phyloP scores from a whole-genome alignment of 2,329 filamentous ascomycete species.

The Elsinoe australis region DNA sequence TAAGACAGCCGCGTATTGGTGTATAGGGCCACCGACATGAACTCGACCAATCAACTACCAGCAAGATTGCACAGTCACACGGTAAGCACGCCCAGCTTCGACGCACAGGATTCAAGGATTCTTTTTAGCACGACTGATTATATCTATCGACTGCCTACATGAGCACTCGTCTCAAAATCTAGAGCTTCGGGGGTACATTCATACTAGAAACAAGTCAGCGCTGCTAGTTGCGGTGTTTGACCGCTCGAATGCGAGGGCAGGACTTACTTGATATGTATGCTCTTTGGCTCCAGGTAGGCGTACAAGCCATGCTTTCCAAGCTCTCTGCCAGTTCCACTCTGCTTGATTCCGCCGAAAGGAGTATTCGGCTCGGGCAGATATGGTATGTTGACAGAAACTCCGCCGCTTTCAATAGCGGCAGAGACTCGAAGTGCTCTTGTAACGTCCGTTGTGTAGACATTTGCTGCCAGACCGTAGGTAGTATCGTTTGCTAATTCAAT shows the following conservation, averaged over 20 bases:
- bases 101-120: no score
- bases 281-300: slow-evolving; percentile 27
- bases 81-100: no score
- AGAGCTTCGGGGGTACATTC: neutral
- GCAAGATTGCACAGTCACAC: no score
- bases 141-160: no score
- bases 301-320: slow-evolving; percentile 31
- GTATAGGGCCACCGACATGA: no score
- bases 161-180: no score
- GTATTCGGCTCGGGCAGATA: slow-evolving; percentile 35
- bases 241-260: neutral
- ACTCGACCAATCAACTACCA: no score
- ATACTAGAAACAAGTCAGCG: no score
- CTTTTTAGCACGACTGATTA: no score
- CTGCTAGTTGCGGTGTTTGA: neutral
- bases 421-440: slow-evolving; percentile 25
- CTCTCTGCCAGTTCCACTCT: slow-evolving; percentile 45
- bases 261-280: slow-evolving; percentile 31
- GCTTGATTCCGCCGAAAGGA: slow-evolving; percentile 47
- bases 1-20: no score
- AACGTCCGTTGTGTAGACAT: slow-evolving; percentile 35
- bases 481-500: slow-evolving; percentile 34
- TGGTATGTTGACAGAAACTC: slow-evolving; percentile 26
- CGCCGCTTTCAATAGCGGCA: slow-evolving; percentile 22
- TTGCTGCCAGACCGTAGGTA: slow-evolving; percentile 32